Base-by-base conservation (phyloP, 2,329 filamentous ascomycete species). In the Chaetomium sp. region DNA sequence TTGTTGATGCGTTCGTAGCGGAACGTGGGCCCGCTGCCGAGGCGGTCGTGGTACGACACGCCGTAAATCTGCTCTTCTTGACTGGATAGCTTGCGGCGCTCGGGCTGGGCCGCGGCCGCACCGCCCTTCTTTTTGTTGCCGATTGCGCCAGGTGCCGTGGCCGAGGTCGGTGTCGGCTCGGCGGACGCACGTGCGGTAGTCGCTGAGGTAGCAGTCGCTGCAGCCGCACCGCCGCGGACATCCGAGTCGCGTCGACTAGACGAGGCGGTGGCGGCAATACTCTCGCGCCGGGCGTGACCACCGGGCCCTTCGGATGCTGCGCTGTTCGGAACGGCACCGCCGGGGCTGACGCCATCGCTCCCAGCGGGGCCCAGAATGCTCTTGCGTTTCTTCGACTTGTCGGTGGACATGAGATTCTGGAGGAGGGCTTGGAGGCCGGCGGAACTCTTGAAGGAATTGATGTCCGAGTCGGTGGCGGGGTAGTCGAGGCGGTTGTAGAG, bases 341-440 rank as follows among this genome's bases (percentile, higher is more conserved):
- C 71, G 8, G 79, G 76, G 55, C 75, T 79, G 35, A 71, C 70
- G 34, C 75, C 78, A 33, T 87, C 86, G 47, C 54, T 27, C 19
- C 19, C 56, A 14, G 19, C 27, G 7, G 77, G 74, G 2, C 80
- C 82, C 65, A 87, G 79, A 33, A 87, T 74, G 4, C 85, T 85
- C 69, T 86, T 90, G 56, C 89, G 86, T 72, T 96, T 96, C 77
- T 95, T 95, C 59, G 85, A 85, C 70, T 94, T 91, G 71, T 96
- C 92, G 52, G 85, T 85, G 55, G 81, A 83, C 70, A 95, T 82
- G 38, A 97, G 81, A 61, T 87, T 91, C 67, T 92, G 86, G 57
- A 96, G 82, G 14, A 97, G 80, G 53, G 85, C 83, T 54, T 89
- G 85, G 4, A 99, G 75, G 6, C 90, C 90, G 59, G 85, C 79